Conservation (phyloP, 225 moss, liverwort and hornwort species). For the Physcomitrellopsis africana region DNA sequence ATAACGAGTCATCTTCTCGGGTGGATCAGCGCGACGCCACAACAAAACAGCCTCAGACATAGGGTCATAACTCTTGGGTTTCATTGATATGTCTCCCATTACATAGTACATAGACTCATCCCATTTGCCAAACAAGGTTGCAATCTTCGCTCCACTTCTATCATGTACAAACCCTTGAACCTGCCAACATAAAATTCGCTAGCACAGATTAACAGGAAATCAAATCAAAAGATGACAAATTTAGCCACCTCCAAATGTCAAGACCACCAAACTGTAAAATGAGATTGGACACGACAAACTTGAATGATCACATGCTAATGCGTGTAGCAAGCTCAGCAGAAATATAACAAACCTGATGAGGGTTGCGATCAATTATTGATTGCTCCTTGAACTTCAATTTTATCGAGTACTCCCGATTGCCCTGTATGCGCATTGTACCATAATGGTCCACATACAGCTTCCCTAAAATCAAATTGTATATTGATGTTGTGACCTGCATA, state of each 20-base stretch:
- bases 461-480: conserved; percentile 84
- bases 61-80: conserved; percentile 78
- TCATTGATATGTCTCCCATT: conserved; percentile 70
- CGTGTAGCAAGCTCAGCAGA: background rate
- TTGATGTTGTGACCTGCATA: conserved; percentile 83
- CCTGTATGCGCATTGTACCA: conserved; percentile 82
- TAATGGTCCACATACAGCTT: conserved; percentile 86
- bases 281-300: background rate
- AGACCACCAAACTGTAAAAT: background rate
- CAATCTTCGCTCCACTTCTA: conserved; percentile 70
- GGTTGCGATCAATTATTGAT: conserved; percentile 85
- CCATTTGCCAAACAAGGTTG: conserved; percentile 88
- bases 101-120: conserved; percentile 81
- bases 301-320: background rate
- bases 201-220: background rate
- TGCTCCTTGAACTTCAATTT: conserved; percentile 91
- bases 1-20: conserved; percentile 70
- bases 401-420: conserved; percentile 69
- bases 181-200: conserved; percentile 38
- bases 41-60: conserved; percentile 75
- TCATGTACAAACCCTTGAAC: conserved; percentile 90
- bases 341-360: conserved; percentile 67
- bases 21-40: conserved; percentile 69
- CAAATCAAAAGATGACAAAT: background rate
- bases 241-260: background rate